Conservation (phyloP, 768 basidiomycete genomes). For the Rhizopogon roseolus region DNA sequence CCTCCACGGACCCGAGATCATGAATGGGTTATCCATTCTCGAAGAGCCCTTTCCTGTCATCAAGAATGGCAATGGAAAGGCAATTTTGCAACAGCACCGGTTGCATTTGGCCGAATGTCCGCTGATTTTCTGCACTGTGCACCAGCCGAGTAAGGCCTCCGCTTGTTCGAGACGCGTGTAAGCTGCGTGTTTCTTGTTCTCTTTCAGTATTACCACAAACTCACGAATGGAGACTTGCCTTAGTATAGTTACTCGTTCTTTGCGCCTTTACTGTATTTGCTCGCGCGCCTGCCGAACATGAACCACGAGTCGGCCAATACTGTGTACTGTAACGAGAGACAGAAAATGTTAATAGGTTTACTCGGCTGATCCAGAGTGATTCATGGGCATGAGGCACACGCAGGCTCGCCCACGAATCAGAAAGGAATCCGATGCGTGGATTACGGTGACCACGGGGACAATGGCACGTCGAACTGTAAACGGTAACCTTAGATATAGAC, state of each 20-base stretch:
- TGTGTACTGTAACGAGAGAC: too few species aligned
- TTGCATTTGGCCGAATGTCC: neutral
- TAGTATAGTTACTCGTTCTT: too few species aligned
- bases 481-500: too few species aligned
- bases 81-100: neutral
- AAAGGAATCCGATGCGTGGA: too few species aligned
- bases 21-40: neutral
- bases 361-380: neutral
- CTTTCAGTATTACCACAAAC: conserved; percentile 2
- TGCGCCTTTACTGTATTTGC: neutral
- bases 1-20: neutral
- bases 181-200: conserved; percentile 3
- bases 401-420: too few species aligned
- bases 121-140: too few species aligned
- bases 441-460: too few species aligned
- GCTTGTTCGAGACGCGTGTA: neutral
- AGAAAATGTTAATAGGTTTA: neutral
- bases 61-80: neutral
- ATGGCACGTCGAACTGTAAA: too few species aligned
- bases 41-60: neutral
- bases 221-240: neutral
- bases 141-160: neutral
- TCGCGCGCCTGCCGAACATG: neutral
- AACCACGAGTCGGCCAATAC: neutral
- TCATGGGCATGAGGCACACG: too few species aligned